Percentiles rank a stretch among this genome's conserved stretches.
Evolutionary conservation across 352 stramenopile genomes (phyloP).

Genomic region (Globisporangium irregulare): DNA sequence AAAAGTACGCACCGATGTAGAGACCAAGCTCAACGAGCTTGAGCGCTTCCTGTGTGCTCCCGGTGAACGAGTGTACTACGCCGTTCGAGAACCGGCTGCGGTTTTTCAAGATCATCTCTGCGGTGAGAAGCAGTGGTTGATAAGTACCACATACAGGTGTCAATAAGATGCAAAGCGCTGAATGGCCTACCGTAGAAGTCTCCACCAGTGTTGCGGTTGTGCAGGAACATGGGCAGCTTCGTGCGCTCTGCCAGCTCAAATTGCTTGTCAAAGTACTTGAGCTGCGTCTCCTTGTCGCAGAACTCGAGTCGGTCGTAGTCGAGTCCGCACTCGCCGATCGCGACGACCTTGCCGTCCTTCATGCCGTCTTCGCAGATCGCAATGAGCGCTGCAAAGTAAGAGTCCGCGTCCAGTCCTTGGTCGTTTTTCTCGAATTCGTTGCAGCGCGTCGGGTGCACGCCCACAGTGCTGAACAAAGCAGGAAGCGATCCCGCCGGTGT

Average conservation of each 20-base stretch:
- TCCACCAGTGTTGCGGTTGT: constrained; percentile 92
- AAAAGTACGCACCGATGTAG: constrained; percentile 84
- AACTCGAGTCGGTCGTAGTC: constrained; percentile 98
- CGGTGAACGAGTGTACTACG: constrained; percentile 97
- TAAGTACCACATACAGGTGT: not conserved
- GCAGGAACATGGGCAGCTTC: constrained; percentile 94
- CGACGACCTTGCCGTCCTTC: constrained; percentile 75
- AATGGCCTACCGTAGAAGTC: constrained; percentile 86
- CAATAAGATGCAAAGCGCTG: not conserved
- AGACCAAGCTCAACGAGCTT: constrained; percentile 91
- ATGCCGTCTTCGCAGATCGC: constrained; percentile 55
- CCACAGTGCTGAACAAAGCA: constrained; percentile 57
- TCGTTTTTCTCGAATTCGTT: constrained; percentile 78
- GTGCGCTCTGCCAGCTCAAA: constrained; percentile 85
- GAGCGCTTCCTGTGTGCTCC: constrained; percentile 88
- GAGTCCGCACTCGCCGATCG: constrained; percentile 95
- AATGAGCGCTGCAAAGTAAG: constrained; percentile 61
- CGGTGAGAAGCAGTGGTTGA: not conserved
- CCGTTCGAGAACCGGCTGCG: constrained; percentile 73
- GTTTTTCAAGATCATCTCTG: constrained; percentile 71
- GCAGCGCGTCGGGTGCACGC: constrained; percentile 93
- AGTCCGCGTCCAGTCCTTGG: constrained; percentile 44
- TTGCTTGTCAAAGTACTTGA: constrained; percentile 92
- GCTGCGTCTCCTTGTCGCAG: constrained; percentile 88
- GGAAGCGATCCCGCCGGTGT: constrained; percentile 17